Percentiles rank a stretch among this genome's conserved stretches.
Evolutionary conservation across 163 green algal species (phyloP).

Genomic region (Chloromonas sp.): DNA sequence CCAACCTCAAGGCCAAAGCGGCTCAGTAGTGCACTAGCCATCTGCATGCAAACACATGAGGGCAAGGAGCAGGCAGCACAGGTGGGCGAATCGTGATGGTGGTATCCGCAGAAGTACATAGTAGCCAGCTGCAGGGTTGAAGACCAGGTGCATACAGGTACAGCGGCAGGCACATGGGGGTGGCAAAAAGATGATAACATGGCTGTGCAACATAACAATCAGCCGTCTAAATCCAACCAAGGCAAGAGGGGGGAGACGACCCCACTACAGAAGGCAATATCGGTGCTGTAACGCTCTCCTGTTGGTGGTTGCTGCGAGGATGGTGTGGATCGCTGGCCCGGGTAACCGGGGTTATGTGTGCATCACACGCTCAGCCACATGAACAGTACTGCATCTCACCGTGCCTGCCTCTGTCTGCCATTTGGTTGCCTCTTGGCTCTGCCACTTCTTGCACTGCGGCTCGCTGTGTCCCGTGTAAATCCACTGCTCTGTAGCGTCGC

Average conservation of each 20-base stretch:
- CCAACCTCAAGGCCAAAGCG: background rate
- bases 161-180: background rate
- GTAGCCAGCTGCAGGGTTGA: too few species aligned
- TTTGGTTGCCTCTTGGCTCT: conserved; percentile 15
- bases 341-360: background rate
- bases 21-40: background rate
- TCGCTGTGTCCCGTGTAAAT: conserved; percentile 12
- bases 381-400: background rate
- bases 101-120: too few species aligned
- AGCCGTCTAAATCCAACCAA: background rate
- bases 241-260: too few species aligned
- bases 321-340: background rate
- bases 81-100: too few species aligned
- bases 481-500: conserved; percentile 33
- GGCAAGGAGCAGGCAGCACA: background rate
- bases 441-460: conserved; percentile 20
- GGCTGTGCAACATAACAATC: background rate
- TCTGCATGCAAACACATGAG: background rate
- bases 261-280: too few species aligned
- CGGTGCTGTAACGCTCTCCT: too few species aligned
- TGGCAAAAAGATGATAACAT: background rate
- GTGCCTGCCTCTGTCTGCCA: conserved; percentile 6
- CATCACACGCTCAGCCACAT: background rate
- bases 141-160: background rate
- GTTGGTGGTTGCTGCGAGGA: too few species aligned